phyloP scores from a whole-genome alignment of 2,329 filamentous ascomycete species.

The Cladophialophora bantiana region DNA sequence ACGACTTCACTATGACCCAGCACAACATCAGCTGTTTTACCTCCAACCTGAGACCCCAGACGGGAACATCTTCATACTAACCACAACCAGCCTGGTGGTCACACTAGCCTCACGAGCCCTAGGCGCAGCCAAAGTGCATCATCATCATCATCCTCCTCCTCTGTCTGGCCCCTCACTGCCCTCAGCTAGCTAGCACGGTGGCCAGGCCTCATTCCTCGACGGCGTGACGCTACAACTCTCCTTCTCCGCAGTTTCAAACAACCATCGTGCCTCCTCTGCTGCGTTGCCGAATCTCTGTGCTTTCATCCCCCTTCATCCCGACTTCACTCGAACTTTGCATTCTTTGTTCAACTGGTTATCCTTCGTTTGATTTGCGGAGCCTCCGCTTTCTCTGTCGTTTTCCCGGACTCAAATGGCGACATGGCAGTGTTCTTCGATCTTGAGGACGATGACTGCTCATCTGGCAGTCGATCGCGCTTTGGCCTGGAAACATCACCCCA shows the following conservation, averaged over 20 bases:
- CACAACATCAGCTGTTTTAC: background rate
- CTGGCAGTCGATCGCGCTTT: conserved; percentile 29
- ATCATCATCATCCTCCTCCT: no score
- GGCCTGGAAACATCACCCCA: conserved; percentile 31
- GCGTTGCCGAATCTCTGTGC: conserved; percentile 5
- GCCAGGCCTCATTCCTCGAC: background rate
- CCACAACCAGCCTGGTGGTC: background rate
- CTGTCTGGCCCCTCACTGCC: no score
- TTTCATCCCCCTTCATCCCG: background rate
- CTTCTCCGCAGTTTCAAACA: conserved; percentile 6
- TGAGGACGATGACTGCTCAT: conserved; percentile 47
- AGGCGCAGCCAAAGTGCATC: background rate
- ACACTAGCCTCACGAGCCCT: background rate
- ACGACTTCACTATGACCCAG: background rate
- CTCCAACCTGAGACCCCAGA: background rate
- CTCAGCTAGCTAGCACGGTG: no score
- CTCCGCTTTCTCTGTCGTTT: conserved; percentile 11
- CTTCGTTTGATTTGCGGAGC: background rate
- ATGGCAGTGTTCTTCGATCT: conserved; percentile 60
- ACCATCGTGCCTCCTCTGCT: conserved; percentile 1
- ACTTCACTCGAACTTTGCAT: background rate
- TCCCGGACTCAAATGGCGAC: conserved; percentile 33
- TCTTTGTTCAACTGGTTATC: background rate
- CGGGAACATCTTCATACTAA: background rate
- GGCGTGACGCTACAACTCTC: background rate